Conservation (phyloP, 1,284 basidiomycete species). For the Leucoagaricus sp. region DNA sequence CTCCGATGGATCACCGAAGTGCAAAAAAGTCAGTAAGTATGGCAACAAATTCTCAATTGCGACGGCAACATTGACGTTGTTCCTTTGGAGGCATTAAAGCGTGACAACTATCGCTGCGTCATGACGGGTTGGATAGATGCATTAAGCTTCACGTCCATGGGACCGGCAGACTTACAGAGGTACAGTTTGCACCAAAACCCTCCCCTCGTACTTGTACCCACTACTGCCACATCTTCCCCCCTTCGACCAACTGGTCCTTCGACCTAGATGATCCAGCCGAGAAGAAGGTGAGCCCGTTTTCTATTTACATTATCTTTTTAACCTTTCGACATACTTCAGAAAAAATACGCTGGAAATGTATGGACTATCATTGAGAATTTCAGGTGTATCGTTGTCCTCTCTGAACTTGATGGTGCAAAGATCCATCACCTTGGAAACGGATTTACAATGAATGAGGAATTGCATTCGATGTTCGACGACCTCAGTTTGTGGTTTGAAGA, state of each 20-base stretch:
- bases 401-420: conserved; percentile 15
- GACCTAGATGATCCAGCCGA: background rate
- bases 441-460: background rate
- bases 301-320: background rate
- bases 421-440: conserved; percentile 15
- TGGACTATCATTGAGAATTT: conserved; percentile 15
- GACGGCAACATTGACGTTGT: background rate
- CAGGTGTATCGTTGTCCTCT: conserved; percentile 6
- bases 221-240: conserved; percentile 17
- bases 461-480: conserved; percentile 16
- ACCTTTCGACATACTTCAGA: background rate
- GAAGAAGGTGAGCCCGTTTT: no score
- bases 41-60: background rate
- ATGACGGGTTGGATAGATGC: conserved; percentile 9
- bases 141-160: background rate
- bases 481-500: conserved; percentile 19
- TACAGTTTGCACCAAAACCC: background rate
- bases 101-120: conserved; percentile 12
- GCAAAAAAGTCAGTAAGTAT: conserved; percentile 18
- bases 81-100: conserved; percentile 17
- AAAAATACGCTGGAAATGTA: background rate
- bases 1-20: conserved; percentile 14
- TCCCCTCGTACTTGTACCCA: conserved; percentile 4
- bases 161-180: background rate
- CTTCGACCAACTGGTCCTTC: conserved; percentile 15